Evolutionary conservation across 2,329 filamentous ascomycete genomes (phyloP).

Genomic region (Aspergillus sojae): DNA sequence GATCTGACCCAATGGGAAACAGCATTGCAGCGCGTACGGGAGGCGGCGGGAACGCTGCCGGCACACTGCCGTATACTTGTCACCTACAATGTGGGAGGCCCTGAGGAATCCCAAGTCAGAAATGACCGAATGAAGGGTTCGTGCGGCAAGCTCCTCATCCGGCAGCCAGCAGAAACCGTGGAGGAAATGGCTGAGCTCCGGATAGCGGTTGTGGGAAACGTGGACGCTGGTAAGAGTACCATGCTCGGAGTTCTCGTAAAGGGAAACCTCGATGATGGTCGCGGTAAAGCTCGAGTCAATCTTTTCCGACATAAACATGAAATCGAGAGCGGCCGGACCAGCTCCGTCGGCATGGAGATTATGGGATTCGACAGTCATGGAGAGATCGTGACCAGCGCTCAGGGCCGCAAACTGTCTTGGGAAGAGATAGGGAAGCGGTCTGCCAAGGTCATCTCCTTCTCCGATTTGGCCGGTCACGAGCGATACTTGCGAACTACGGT

Average conservation of each 20-base stretch:
- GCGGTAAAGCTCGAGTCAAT: conserved; percentile 90
- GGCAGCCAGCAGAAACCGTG: conserved; percentile 70
- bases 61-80: conserved; percentile 81
- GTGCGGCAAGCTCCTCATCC: conserved; percentile 83
- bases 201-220: conserved; percentile 96
- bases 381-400: conserved; percentile 77
- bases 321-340: conserved; percentile 91
- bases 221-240: conserved; percentile 96
- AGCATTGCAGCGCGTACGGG: conserved; percentile 67
- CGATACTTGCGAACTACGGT: conserved; percentile 94
- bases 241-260: conserved; percentile 95
- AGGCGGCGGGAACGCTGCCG: conserved; percentile 64
- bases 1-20: conserved; percentile 72
- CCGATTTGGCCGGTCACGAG: conserved; percentile 93
- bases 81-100: conserved; percentile 86
- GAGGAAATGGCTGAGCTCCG: conserved; percentile 94
- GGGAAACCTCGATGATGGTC: conserved; percentile 89
- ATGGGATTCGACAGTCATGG: conserved; percentile 93
- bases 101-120: conserved; percentile 68
- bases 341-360: conserved; percentile 97
- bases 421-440: conserved; percentile 95
- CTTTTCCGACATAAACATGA: conserved; percentile 98
- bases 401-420: conserved; percentile 89
- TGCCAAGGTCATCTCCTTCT: conserved; percentile 95
- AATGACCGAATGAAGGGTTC: conserved; percentile 71